Percentiles rank a stretch among this genome's conserved stretches.
phyloP scores from a whole-genome alignment of 2,329 filamentous ascomycete species.

The Aspergillus phoenicis region DNA sequence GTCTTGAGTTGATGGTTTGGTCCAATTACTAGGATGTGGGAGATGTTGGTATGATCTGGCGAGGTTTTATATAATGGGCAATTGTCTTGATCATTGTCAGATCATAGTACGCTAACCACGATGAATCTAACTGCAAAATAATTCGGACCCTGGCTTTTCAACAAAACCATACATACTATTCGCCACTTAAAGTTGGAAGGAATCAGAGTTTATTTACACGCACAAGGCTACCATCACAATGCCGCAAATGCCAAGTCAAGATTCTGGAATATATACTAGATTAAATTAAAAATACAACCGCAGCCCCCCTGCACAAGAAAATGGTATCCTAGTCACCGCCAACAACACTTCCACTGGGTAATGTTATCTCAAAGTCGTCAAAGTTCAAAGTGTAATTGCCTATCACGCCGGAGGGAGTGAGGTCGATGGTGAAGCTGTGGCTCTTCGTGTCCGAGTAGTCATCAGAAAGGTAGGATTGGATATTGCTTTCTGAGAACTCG shows the following conservation, averaged over 20 bases:
- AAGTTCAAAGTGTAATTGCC: slow-evolving; percentile 40
- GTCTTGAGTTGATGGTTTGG: no score
- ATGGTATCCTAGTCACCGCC: slow-evolving; percentile 19
- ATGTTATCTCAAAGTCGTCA: slow-evolving; percentile 37
- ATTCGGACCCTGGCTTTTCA: no score
- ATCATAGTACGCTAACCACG: no score
- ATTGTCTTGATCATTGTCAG: no score
- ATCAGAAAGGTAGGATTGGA: slow-evolving; percentile 36
- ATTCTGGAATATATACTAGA: background rate
- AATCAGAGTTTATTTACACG: background rate
- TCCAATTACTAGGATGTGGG: no score
- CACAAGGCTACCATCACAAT: background rate
- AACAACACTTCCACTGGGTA: slow-evolving; percentile 24
- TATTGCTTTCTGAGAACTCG: slow-evolving; percentile 31
- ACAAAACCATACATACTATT: no score
- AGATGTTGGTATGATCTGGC: no score
- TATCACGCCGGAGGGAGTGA: slow-evolving; percentile 23
- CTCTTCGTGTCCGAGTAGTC: slow-evolving; percentile 26
- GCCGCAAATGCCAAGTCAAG: background rate
- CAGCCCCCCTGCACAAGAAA: background rate
- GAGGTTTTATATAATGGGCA: no score
- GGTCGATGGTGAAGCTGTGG: slow-evolving; percentile 27
- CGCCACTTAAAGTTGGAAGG: no score
- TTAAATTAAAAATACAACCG: background rate
- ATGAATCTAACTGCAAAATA: no score